Evolutionary conservation across 805 yeast genomes (phyloP).

Genomic region (Saturnispora mendoncae): DNA sequence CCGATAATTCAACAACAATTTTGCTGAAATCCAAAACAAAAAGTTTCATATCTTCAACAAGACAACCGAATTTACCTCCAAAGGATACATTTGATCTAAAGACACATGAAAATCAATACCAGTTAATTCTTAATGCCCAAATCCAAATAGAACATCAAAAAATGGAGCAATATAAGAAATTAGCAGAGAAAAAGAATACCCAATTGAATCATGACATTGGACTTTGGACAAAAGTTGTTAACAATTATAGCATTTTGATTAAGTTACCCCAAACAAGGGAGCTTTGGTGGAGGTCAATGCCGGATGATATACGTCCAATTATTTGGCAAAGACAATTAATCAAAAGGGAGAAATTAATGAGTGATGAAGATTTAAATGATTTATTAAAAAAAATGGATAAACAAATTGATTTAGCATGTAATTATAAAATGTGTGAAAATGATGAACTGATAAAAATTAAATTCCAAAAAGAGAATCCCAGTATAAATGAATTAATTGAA

Average conservation of each 20-base stretch:
- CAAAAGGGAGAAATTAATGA: constrained; percentile 22
- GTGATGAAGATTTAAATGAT: constrained; percentile 13
- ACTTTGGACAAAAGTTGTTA: constrained; percentile 37
- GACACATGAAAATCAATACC: constrained; percentile 48
- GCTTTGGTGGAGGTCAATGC: constrained; percentile 55
- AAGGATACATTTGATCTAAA: constrained; percentile 43
- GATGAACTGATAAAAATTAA: constrained; percentile 15
- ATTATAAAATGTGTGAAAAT: constrained; percentile 19
- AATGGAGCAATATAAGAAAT: constrained; percentile 25
- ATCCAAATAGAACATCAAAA: constrained; percentile 31
- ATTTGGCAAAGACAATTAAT: constrained; percentile 46
- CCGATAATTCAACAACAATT: constrained; percentile 3
- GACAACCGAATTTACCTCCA: constrained; percentile 63
- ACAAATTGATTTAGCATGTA: constrained; percentile 25
- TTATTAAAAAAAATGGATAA: constrained; percentile 17
- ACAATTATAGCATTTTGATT: constrained; percentile 29
- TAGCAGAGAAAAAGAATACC: constrained; percentile 28
- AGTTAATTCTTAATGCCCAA: constrained; percentile 35
- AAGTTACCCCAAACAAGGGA: constrained; percentile 37
- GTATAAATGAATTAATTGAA: constrained; percentile 12
- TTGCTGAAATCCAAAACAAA: constrained; percentile 5
- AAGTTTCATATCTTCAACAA: constrained; percentile 36
- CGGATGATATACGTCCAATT: constrained; percentile 33
- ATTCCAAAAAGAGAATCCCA: constrained; percentile 13
- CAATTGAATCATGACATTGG: constrained; percentile 31